Conservation (phyloP, 495 filamentous ascomycete species). For the Hyaloscypha finlandica region DNA sequence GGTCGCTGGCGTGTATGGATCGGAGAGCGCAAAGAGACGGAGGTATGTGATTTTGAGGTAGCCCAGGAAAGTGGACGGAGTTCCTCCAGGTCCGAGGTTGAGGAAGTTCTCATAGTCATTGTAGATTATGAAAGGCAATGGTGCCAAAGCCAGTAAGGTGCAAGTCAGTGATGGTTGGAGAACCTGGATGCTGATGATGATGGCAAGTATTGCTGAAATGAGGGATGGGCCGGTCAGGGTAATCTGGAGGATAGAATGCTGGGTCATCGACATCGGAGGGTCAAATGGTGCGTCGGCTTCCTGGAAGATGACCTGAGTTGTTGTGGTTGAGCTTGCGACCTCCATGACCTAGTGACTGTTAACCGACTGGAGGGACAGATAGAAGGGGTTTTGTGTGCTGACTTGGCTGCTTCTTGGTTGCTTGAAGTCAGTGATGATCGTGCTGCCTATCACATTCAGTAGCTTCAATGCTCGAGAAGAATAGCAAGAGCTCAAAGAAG, state of each 20-base stretch:
- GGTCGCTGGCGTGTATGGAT: constrained; percentile 49
- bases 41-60: constrained; percentile 70
- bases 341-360: constrained; percentile 14
- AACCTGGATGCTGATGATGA: constrained; percentile 52
- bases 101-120: constrained; percentile 79
- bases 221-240: constrained; percentile 49
- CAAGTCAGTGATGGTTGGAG: constrained; percentile 46
- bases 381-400: not conserved
- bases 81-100: constrained; percentile 78
- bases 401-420: not conserved
- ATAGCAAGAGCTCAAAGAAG: constrained; percentile 27
- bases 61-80: constrained; percentile 69
- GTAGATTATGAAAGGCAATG: constrained; percentile 58
- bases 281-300: constrained; percentile 16
- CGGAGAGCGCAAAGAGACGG: constrained; percentile 57
- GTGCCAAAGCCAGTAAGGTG: constrained; percentile 49
- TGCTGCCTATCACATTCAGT: constrained; percentile 30
- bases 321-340: constrained; percentile 3
- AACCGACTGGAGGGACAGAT: constrained; percentile 6
- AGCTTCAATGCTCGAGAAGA: constrained; percentile 28
- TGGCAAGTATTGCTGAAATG: constrained; percentile 43
- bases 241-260: constrained; percentile 39
- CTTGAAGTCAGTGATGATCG: not conserved
- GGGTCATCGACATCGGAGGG: constrained; percentile 18
- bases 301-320: constrained; percentile 19